These are phyloP conservation scores for Cercospora citrullina DNA, from an alignment of 2,329 filamentous ascomycete genomes.

Conservation along the genomic window DNA sequence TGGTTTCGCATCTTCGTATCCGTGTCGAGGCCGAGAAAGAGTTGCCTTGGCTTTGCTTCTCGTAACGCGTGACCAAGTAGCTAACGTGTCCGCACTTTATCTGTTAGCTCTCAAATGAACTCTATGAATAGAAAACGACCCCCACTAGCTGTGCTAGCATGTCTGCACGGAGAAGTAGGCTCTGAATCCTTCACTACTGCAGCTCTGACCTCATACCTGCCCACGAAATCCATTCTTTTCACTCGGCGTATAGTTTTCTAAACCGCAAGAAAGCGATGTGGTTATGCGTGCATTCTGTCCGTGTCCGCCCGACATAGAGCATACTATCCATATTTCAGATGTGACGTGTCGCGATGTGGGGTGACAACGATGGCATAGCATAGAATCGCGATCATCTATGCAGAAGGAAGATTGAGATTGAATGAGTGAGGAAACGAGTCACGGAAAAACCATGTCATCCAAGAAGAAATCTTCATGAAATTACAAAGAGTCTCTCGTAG, in stretches of 20 bases:
- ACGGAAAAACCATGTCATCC: neutral
- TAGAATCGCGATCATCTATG: neutral
- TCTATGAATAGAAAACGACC: neutral
- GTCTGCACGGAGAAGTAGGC: neutral
- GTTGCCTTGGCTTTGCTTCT: neutral
- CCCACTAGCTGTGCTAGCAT: neutral
- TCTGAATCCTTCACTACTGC: neutral
- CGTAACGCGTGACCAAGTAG: neutral
- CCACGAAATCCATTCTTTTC: neutral
- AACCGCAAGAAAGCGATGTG: neutral
- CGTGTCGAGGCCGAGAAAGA: neutral
- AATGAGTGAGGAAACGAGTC: neutral
- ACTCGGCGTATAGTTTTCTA: neutral
- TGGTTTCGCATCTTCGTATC: neutral
- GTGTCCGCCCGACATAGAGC: neutral
- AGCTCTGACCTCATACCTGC: neutral
- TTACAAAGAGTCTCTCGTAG: neutral
- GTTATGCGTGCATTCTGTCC: neutral
- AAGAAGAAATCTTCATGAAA: conserved; percentile 3
- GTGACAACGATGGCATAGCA: neutral
- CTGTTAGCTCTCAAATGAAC: neutral
- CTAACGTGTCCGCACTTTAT: neutral
- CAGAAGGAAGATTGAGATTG: neutral
- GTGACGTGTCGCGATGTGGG: neutral
- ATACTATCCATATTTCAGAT: neutral